Percentiles rank a stretch among this genome's conserved stretches.
These are phyloP conservation scores for Prunus mongolica DNA, from an alignment of 306 rosid genomes.

Conservation along the genomic window DNA sequence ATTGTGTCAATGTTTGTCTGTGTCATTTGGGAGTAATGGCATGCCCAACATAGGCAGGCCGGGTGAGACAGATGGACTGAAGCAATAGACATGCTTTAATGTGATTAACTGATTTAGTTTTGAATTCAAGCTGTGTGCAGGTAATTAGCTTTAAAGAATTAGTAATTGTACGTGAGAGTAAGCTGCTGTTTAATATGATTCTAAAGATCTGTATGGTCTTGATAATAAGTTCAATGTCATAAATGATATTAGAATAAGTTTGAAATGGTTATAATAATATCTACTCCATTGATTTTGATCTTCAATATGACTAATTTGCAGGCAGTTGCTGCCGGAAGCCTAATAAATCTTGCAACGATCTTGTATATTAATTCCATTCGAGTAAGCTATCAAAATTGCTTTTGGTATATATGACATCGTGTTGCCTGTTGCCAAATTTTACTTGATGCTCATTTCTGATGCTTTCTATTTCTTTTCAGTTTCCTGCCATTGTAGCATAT, in stretches of 20 bases:
- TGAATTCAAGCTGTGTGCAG: no score
- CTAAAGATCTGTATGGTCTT: background rate
- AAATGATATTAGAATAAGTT: background rate
- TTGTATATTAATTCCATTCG: conserved; percentile 71
- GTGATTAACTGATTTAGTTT: background rate
- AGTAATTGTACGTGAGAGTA: background rate
- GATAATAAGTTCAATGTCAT: background rate
- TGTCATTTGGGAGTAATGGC: background rate
- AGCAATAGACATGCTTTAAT: no score
- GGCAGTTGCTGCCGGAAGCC: conserved; percentile 95
- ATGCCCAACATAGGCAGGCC: background rate
- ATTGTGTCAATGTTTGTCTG: background rate
- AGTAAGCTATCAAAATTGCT: conserved; percentile 40
- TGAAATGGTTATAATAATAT: conserved; percentile 14
- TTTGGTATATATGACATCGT: background rate
- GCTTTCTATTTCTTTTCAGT: conserved; percentile 41
- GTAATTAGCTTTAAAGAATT: no score
- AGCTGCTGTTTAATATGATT: background rate
- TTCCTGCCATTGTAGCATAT: conserved; percentile 74
- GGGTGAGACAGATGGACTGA: background rate
- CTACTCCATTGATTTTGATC: conserved; percentile 12
- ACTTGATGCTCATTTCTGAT: background rate
- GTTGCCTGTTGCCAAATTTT: background rate
- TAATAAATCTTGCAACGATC: conserved; percentile 90
- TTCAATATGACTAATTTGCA: conserved; percentile 39